Evolutionary conservation across 805 yeast species (phyloP), one percentile per base, ranked within the genome.

Genomic region (Kluyveromyces aestuarii): DNA sequence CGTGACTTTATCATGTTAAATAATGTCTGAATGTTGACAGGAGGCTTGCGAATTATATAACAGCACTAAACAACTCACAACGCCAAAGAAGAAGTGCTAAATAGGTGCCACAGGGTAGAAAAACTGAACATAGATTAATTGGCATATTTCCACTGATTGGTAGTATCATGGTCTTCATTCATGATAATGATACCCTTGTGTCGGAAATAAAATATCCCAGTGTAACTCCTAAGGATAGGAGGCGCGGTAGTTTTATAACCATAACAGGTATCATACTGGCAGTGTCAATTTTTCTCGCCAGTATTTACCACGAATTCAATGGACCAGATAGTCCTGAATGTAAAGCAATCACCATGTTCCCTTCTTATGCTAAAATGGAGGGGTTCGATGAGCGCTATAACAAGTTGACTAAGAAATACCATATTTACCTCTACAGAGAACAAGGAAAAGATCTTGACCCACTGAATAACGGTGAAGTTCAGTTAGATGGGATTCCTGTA

Each of bases 381-480:
- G 86, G 82, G 2, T 86, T 90, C 60, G 93, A 88, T 64, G 79
- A 93, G 2, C 70, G 76, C 47, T 80, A 79, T 59, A 90, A 96
- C 1, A 72, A 82, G 36, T 46, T 64, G 16, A 68, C 68, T 1
- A 52, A 61, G 30, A 90, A 89, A 58, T 93, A 91, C 66, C 81
- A 88, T n/a, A 69, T 91, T 2, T 87, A 83, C 56, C 72, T 89
- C 2, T 93, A 91, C 66, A 69, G 97, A 47, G 99, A 95, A 59
- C 95, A 87, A 52, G 84, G 80, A 0, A 71, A 69, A 54, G 91
- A 84, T 59, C 60, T 61, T 3, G 61, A 74, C 5, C 91, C 96
- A 0, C 60, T 59, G 50, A 64, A 51, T 50, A 58, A 52, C 48
- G 67, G 59, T 54, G 67, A 50, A 47, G 62, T 65, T 19, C 68